Conservation (phyloP, 2,329 filamentous ascomycete genomes). For the Stemphylium lycopersici region DNA sequence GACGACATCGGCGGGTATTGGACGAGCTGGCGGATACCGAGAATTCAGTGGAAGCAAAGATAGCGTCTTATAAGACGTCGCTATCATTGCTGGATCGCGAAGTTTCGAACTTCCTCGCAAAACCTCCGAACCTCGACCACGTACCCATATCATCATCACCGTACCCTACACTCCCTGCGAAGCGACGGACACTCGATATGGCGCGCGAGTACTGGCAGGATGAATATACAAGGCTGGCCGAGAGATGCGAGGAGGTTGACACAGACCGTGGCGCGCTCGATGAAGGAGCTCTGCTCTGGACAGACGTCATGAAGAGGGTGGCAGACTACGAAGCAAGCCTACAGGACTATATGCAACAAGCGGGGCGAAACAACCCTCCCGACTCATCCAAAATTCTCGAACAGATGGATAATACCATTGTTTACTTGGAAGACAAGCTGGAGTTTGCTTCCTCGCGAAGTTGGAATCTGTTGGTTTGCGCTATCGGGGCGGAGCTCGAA, state of each 20-base stretch:
- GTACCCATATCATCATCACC: constrained; percentile 45
- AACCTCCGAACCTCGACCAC: constrained; percentile 56
- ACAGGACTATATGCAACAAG: constrained; percentile 58
- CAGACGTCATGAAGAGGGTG: constrained; percentile 64
- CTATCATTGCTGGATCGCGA: constrained; percentile 70
- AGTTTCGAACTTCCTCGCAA: constrained; percentile 63
- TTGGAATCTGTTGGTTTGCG: constrained; percentile 78
- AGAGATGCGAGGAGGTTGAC: constrained; percentile 62
- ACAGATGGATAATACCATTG: constrained; percentile 64
- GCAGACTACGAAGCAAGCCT: constrained; percentile 70
- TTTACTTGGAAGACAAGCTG: constrained; percentile 61
- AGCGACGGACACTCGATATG: constrained; percentile 72
- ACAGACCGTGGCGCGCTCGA: constrained; percentile 69
- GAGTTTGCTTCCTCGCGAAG: constrained; percentile 63
- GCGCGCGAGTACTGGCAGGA: constrained; percentile 73
- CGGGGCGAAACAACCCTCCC: constrained; percentile 20
- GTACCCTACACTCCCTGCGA: constrained; percentile 66
- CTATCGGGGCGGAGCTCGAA: constrained; percentile 75
- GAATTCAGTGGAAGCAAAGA: constrained; percentile 71
- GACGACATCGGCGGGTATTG: constrained; percentile 64
- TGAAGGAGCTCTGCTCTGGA: constrained; percentile 71
- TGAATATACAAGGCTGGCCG: constrained; percentile 64
- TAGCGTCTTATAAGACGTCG: constrained; percentile 73
- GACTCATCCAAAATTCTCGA: constrained; percentile 27
- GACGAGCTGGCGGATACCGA: constrained; percentile 66